Conservation (phyloP, 352 stramenopile genomes). For the Globisporangium acanthophoron region DNA sequence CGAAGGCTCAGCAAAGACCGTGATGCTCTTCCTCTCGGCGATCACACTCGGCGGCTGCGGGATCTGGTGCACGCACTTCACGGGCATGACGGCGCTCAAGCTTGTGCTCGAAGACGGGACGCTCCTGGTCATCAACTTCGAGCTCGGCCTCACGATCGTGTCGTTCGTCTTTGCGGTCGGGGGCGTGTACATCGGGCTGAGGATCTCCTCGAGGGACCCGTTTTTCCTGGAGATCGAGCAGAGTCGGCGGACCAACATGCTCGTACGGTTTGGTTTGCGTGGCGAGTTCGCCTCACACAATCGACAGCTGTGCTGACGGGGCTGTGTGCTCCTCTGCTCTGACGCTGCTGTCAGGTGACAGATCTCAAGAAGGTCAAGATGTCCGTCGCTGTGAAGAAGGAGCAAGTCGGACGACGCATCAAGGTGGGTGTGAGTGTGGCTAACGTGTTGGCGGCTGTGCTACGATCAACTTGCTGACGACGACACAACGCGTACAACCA, state of each 20-base stretch:
- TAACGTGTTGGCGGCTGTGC: neutral
- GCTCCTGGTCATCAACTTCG: conserved; percentile 40
- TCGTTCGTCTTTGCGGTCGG: conserved; percentile 52
- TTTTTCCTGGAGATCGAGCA: conserved; percentile 59
- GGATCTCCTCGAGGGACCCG: conserved; percentile 44
- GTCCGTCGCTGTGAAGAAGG: conserved; percentile 11
- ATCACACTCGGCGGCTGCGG: conserved; percentile 45
- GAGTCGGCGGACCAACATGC: conserved; percentile 27
- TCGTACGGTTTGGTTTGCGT: neutral
- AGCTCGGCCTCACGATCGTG: conserved; percentile 42
- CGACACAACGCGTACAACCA: neutral
- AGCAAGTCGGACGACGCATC: conserved; percentile 10
- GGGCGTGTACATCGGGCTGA: conserved; percentile 49
- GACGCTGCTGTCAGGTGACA: neutral
- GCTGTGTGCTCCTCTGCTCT: no score
- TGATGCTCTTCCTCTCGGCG: conserved; percentile 33
- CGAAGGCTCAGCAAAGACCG: conserved; percentile 24
- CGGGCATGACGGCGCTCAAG: conserved; percentile 48
- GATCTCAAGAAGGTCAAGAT: conserved; percentile 15
- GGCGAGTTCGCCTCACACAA: no score
- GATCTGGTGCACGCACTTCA: conserved; percentile 71
- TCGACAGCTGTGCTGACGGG: no score
- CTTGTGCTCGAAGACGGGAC: conserved; percentile 28
- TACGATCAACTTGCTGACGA: neutral
- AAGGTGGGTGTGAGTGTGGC: conserved; percentile 8